A percentile compares a stretch with the other conserved stretches of the same genome.
Evolutionary conservation across 768 basidiomycete species (phyloP).

Genomic region (Leccinum aurantiacum): DNA sequence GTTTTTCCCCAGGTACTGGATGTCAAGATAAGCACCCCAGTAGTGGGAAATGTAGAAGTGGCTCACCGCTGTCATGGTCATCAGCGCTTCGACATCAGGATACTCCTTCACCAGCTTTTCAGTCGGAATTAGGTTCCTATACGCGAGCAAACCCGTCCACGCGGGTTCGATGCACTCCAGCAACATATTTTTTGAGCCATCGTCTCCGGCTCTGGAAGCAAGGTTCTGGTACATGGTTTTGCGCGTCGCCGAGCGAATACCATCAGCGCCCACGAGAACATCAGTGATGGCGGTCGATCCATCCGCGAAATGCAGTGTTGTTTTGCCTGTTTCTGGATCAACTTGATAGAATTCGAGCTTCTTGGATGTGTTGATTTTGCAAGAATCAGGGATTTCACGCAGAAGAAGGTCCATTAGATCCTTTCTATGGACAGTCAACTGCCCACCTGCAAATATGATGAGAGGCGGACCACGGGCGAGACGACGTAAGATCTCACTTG

Average conservation of each 20-base stretch:
- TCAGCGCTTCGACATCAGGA: conserved; percentile 30
- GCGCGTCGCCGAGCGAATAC: conserved; percentile 39
- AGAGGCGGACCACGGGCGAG: background rate
- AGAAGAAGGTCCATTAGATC: conserved; percentile 37
- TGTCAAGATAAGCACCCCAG: background rate
- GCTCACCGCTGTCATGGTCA: conserved; percentile 26
- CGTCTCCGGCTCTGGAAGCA: conserved; percentile 8
- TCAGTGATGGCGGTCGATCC: conserved; percentile 38
- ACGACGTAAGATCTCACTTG: conserved; percentile 18
- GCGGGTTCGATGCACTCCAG: conserved; percentile 32
- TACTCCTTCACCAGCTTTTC: conserved; percentile 31
- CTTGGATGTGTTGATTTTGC: conserved; percentile 36
- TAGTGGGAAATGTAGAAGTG: background rate
- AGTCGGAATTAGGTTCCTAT: conserved; percentile 37
- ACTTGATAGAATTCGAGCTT: conserved; percentile 33
- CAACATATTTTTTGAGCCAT: conserved; percentile 9
- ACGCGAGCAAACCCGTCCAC: conserved; percentile 41
- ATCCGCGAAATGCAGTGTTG: conserved; percentile 38
- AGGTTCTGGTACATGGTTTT: conserved; percentile 25
- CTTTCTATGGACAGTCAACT: conserved; percentile 36
- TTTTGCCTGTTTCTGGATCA: conserved; percentile 20
- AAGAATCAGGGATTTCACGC: conserved; percentile 28
- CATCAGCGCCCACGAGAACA: conserved; percentile 44
- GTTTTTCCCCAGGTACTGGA: conserved; percentile 27
- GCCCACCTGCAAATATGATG: conserved; percentile 25